phyloP scores from a whole-genome alignment of 768 basidiomycete species.

The Suillus ampliporus region DNA sequence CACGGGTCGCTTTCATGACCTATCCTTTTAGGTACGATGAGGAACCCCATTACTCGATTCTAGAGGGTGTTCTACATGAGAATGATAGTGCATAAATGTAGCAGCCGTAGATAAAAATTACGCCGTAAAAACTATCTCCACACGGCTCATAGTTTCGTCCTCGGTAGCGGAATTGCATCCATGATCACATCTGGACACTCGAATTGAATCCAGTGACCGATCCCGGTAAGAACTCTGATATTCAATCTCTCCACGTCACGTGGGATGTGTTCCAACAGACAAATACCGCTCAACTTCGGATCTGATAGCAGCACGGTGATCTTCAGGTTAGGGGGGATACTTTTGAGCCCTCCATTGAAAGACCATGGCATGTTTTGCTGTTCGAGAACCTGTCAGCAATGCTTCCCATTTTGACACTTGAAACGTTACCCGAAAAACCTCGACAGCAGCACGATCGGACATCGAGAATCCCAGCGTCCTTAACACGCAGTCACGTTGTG shows the following conservation, averaged over 20 bases:
- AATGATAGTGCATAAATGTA: neutral
- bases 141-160: neutral
- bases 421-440: neutral
- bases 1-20: neutral
- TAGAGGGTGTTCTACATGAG: neutral
- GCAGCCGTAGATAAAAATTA: too few species aligned
- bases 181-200: slow-evolving; percentile 31
- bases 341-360: slow-evolving; percentile 12
- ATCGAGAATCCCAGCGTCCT: slow-evolving; percentile 17
- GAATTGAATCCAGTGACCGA: slow-evolving; percentile 33
- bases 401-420: neutral
- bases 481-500: slow-evolving; percentile 15
- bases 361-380: slow-evolving; percentile 25
- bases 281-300: slow-evolving; percentile 13
- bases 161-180: slow-evolving; percentile 8
- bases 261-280: slow-evolving; percentile 15
- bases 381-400: neutral
- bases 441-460: slow-evolving; percentile 5
- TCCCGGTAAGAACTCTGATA: slow-evolving; percentile 18
- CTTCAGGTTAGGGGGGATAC: slow-evolving; percentile 8
- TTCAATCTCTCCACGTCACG: slow-evolving; percentile 9
- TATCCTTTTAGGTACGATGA: neutral
- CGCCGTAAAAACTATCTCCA: neutral
- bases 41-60: neutral
- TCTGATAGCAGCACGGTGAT: slow-evolving; percentile 27